Conservation (phyloP, 78 protist genomes). For the Pelomyxa schiedti region DNA sequence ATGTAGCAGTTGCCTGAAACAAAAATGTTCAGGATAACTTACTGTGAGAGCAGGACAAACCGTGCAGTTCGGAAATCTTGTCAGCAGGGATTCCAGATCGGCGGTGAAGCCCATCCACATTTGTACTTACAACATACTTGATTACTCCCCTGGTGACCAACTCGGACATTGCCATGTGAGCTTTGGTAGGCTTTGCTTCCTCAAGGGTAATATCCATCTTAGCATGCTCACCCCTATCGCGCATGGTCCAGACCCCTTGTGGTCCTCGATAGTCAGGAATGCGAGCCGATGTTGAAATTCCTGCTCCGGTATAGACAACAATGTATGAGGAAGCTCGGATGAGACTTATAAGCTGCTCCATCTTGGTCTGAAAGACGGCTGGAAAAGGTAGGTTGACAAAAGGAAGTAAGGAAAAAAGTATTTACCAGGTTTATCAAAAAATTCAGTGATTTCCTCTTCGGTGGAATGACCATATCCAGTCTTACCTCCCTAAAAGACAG, state of each 20-base stretch:
- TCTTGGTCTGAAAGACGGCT: neutral
- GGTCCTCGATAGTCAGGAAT: constrained; percentile 62
- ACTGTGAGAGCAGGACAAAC: no score
- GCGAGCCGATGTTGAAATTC: constrained; percentile 49
- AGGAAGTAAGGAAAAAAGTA: no score
- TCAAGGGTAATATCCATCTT: neutral
- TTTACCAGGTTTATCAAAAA: neutral
- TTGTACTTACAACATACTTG: constrained; percentile 7
- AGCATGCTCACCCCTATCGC: neutral
- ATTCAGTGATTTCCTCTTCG: neutral
- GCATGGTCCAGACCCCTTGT: constrained; percentile 47
- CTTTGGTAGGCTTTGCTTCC: neutral
- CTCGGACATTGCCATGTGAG: constrained; percentile 32
- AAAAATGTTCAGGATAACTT: no score
- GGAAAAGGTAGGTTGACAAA: no score
- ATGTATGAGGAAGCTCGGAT: neutral
- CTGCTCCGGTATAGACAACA: constrained; percentile 58
- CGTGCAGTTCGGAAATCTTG: constrained; percentile 26
- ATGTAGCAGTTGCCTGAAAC: no score
- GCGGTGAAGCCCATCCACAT: constrained; percentile 22
- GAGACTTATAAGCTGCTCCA: neutral
- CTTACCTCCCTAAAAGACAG: neutral
- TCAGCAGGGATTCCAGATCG: constrained; percentile 4
- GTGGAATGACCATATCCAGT: neutral
- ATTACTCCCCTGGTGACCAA: neutral